Evolutionary conservation across 1,284 basidiomycete species (phyloP).

Genomic region (Ustilago xerochloae): DNA sequence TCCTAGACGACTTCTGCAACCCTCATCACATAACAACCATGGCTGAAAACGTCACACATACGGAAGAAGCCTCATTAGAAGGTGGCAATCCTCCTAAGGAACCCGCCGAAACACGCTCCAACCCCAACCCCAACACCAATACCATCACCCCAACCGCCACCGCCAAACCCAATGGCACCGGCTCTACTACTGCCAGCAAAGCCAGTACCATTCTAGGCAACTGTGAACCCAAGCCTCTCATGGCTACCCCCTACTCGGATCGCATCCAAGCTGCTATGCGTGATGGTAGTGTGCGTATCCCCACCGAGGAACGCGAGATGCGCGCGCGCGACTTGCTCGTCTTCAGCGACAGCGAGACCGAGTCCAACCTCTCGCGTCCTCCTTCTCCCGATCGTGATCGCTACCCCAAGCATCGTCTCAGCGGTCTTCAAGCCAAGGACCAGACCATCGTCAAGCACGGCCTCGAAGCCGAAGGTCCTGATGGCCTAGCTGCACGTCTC

Average conservation of each 20-base stretch:
- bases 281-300: constrained; percentile 39
- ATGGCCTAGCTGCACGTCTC: constrained; percentile 35
- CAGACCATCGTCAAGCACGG: constrained; percentile 57
- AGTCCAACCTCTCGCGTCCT: constrained; percentile 61
- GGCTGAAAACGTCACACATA: constrained; percentile 29
- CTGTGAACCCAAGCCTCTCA: constrained; percentile 49
- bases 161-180: constrained; percentile 3
- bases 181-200: constrained; percentile 3
- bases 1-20: neutral
- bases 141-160: neutral
- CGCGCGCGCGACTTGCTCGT: constrained; percentile 54
- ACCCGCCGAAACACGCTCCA: constrained; percentile 27
- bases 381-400: constrained; percentile 56
- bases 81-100: constrained; percentile 41
- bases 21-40: constrained; percentile 4
- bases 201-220: constrained; percentile 28
- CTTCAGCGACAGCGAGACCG: constrained; percentile 59
- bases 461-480: constrained; percentile 20
- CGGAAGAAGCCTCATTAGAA: constrained; percentile 37
- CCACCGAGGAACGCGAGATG: constrained; percentile 53
- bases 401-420: constrained; percentile 59
- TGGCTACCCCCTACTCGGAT: constrained; percentile 47
- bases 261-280: constrained; percentile 50
- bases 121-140: neutral
- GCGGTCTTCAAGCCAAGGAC: constrained; percentile 60